These are phyloP conservation scores for Allantophomopsis lycopodina DNA, from an alignment of 2,329 filamentous ascomycete genomes.

Conservation along the genomic window DNA sequence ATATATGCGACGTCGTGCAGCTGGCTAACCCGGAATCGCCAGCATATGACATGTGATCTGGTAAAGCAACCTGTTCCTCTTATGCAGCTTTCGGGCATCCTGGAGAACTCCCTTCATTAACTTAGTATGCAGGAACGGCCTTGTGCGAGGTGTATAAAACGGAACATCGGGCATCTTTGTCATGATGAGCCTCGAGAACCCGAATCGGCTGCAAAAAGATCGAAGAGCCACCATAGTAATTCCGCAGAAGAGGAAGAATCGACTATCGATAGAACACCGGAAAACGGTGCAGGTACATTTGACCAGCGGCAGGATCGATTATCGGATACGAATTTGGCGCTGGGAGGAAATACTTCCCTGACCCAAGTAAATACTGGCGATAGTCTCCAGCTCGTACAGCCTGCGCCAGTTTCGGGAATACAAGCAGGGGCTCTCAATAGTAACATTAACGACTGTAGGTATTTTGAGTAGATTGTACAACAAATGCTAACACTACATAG, in stretches of 20 bases:
- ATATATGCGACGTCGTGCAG: slow-evolving; percentile 16
- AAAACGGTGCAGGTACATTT: slow-evolving; percentile 36
- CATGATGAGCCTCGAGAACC: slow-evolving; percentile 92
- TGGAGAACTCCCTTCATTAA: too few species aligned
- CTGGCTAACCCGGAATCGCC: slow-evolving; percentile 19
- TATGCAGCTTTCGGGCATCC: slow-evolving; percentile 10
- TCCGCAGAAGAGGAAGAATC: slow-evolving; percentile 46
- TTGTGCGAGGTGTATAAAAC: slow-evolving; percentile 94
- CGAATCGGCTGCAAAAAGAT: slow-evolving; percentile 53
- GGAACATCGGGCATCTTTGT: slow-evolving; percentile 95
- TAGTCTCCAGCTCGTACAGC: slow-evolving; percentile 55
- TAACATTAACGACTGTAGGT: slow-evolving; percentile 65
- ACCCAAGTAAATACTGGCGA: slow-evolving; percentile 31
- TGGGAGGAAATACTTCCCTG: slow-evolving; percentile 12
- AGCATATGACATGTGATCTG: slow-evolving; percentile 91
- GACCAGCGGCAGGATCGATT: slow-evolving; percentile 37
- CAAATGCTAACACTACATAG: slow-evolving; percentile 26
- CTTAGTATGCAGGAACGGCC: slow-evolving; percentile 61
- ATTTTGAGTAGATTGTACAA: background rate
- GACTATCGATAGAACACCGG: slow-evolving; percentile 31
- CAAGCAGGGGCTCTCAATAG: slow-evolving; percentile 46
- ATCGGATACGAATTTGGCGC: slow-evolving; percentile 22
- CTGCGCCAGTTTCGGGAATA: slow-evolving; percentile 52
- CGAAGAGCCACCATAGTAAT: slow-evolving; percentile 49
- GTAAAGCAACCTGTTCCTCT: slow-evolving; percentile 35